phyloP scores from a whole-genome alignment of 2,329 filamentous ascomycete species.

The Scytalidium lignicola region DNA sequence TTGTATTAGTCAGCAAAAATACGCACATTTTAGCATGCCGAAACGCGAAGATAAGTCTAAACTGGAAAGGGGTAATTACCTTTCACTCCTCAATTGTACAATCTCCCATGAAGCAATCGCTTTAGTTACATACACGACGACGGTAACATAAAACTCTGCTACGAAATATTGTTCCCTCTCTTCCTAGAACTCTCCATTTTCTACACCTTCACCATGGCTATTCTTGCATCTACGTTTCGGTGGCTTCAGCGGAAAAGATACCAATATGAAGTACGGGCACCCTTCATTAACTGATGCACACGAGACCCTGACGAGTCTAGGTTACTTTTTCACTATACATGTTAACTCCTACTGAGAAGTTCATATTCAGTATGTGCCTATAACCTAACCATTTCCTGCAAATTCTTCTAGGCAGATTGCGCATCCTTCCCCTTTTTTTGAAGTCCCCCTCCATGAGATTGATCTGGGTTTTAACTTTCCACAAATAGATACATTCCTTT shows the following conservation, averaged over 20 bases:
- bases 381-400: background rate
- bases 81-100: no score
- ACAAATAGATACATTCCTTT: constrained; percentile 74
- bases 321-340: constrained; percentile 97
- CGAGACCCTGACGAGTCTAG: constrained; percentile 35
- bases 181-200: background rate
- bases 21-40: no score
- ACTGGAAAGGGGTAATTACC: no score
- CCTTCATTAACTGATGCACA: background rate
- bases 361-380: constrained; percentile 78
- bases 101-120: background rate
- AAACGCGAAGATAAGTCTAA: no score
- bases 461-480: constrained; percentile 2
- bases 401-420: no score
- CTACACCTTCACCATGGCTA: constrained; percentile 20
- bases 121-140: background rate
- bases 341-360: constrained; percentile 93
- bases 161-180: background rate
- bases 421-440: background rate
- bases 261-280: constrained; percentile 70
- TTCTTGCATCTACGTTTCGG: constrained; percentile 49
- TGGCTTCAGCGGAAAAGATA: constrained; percentile 96
- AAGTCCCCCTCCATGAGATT: background rate
- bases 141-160: background rate
- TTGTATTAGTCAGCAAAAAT: no score